Evolutionary conservation across 179 eudicot species (phyloP).

Genomic region (Gypsophila paniculata): DNA sequence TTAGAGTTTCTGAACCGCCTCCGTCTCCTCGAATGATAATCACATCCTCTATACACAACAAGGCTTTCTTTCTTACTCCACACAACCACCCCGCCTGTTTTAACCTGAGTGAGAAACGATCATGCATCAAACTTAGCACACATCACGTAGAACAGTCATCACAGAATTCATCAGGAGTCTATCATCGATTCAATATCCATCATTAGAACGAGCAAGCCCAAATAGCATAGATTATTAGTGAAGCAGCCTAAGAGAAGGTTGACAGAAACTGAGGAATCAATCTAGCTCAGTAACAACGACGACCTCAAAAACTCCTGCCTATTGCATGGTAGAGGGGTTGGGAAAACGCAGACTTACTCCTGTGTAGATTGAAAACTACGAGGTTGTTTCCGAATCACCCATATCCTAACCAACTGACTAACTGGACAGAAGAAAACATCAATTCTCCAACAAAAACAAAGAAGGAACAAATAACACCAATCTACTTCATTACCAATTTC

Average conservation of each 20-base stretch:
- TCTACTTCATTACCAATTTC: not conserved
- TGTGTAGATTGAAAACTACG: too few species aligned
- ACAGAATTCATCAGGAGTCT: not conserved
- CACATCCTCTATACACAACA: slow-evolving; percentile 76
- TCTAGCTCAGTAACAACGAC: not conserved
- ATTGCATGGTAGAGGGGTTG: not conserved
- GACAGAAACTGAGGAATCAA: not conserved
- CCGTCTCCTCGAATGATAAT: slow-evolving; percentile 29
- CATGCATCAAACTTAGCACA: slow-evolving; percentile 16
- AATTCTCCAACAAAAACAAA: too few species aligned
- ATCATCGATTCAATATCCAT: not conserved
- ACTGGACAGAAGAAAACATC: too few species aligned
- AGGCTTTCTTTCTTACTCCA: slow-evolving; percentile 76
- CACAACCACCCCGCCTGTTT: slow-evolving; percentile 90
- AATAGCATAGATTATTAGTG: too few species aligned
- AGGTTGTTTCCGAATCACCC: too few species aligned
- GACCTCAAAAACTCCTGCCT: not conserved
- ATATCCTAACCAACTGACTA: too few species aligned
- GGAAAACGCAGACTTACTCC: not conserved
- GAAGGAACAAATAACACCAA: not conserved
- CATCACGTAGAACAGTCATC: slow-evolving; percentile 1
- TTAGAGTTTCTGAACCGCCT: slow-evolving; percentile 18
- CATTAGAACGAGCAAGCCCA: too few species aligned
- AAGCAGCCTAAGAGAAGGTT: not conserved
- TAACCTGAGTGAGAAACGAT: slow-evolving; percentile 46